Evolutionary conservation across 306 rosid species (phyloP).

Genomic region (Abrus precatorius): DNA sequence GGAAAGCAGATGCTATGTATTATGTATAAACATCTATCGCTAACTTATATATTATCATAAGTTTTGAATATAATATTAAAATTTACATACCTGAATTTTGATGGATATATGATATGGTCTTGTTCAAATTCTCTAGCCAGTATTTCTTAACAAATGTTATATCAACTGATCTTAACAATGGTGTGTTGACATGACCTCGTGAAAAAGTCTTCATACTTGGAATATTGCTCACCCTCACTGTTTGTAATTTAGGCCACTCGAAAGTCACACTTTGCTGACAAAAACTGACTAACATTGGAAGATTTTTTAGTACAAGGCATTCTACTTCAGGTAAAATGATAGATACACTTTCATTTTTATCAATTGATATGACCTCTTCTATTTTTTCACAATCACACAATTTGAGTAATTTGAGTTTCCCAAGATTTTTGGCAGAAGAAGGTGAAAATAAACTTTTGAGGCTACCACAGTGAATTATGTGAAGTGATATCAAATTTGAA

Average conservation of each 20-base stretch:
- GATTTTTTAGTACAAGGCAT: constrained; percentile 20
- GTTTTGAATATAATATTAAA: background rate
- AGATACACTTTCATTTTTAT: background rate
- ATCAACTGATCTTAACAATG: background rate
- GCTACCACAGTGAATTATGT: background rate
- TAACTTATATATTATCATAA: too few relatives aligned
- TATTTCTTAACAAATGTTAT: background rate
- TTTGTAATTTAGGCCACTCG: background rate
- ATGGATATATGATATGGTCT: background rate
- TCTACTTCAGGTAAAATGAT: background rate
- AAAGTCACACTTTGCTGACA: background rate
- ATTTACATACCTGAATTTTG: background rate
- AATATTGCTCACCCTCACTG: background rate
- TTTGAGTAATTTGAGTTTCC: background rate
- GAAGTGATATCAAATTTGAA: background rate
- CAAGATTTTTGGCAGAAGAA: background rate
- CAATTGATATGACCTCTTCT: background rate
- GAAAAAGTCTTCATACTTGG: constrained; percentile 9
- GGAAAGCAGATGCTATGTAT: too few relatives aligned
- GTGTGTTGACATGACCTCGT: background rate
- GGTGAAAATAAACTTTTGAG: constrained; percentile 16
- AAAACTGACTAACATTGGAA: background rate
- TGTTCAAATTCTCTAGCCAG: background rate
- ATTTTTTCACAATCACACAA: background rate
- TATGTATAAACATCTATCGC: too few relatives aligned